Evolutionary conservation across 2,329 filamentous ascomycete genomes (phyloP).

Genomic region (Monosporascus sp.): DNA sequence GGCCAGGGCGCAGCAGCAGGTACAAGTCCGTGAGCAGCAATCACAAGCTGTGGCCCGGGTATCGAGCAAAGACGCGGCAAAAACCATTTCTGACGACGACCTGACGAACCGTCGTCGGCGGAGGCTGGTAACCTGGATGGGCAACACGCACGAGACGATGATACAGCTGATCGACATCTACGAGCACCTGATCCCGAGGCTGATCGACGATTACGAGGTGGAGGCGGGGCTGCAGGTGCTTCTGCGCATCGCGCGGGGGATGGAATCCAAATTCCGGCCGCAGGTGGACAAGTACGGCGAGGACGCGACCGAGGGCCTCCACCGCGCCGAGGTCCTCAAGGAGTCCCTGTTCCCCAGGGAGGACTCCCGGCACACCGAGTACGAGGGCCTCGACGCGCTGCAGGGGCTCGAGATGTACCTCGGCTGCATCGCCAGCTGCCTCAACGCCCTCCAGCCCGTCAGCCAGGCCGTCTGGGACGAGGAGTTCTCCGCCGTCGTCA

Average conservation of each 20-base stretch:
- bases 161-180: conserved; percentile 21
- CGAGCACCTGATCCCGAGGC: conserved; percentile 16
- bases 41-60: no score
- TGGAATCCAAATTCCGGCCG: conserved; percentile 16
- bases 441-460: conserved; percentile 25
- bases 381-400: conserved; percentile 22
- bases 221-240: conserved; percentile 24
- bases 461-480: conserved; percentile 30
- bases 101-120: conserved; percentile 16
- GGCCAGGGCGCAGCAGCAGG: conserved; percentile 5
- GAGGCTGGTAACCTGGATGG: conserved; percentile 28
- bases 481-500: conserved; percentile 24
- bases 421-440: conserved; percentile 22
- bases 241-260: conserved; percentile 17
- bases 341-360: conserved; percentile 21
- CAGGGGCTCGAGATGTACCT: conserved; percentile 28
- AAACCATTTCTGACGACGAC: conserved; percentile 6
- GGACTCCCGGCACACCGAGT: conserved; percentile 4
- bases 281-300: conserved; percentile 22
- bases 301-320: conserved; percentile 16
- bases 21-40: no score
- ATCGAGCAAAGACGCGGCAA: no score
- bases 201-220: conserved; percentile 26
- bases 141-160: conserved; percentile 24
- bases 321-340: conserved; percentile 16